phyloP scores from a whole-genome alignment of 2,329 filamentous ascomycete species.

The Beauveria bassiana region DNA sequence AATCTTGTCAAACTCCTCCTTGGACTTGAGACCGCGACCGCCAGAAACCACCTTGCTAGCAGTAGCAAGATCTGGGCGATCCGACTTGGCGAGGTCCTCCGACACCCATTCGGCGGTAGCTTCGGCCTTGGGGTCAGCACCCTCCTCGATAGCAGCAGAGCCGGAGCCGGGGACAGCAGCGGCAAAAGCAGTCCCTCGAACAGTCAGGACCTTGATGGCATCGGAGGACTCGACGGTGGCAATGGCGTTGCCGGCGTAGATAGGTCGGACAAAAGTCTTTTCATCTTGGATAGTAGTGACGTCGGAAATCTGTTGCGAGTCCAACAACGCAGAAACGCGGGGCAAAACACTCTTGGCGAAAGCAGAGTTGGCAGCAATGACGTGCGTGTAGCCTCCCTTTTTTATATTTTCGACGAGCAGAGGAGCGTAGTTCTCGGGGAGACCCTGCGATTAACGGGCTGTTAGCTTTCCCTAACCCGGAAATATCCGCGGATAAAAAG shows the following conservation, averaged over 20 bases:
- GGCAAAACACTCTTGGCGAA: slow-evolving; percentile 96
- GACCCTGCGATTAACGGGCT: slow-evolving; percentile 46
- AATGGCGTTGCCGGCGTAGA: slow-evolving; percentile 97
- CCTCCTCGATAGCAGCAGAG: slow-evolving; percentile 69
- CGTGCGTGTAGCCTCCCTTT: slow-evolving; percentile 86
- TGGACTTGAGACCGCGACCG: slow-evolving; percentile 91
- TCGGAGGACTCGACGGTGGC: slow-evolving; percentile 90
- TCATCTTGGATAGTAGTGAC: slow-evolving; percentile 80
- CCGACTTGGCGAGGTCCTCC: slow-evolving; percentile 86
- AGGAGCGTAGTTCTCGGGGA: slow-evolving; percentile 91
- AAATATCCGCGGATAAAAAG: neutral
- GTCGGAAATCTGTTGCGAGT: slow-evolving; percentile 90
- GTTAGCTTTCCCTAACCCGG: neutral
- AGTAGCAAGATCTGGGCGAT: slow-evolving; percentile 88
- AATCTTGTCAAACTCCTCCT: slow-evolving; percentile 90
- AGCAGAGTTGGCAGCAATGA: slow-evolving; percentile 83
- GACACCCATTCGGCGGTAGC: slow-evolving; percentile 80
- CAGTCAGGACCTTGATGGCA: slow-evolving; percentile 77
- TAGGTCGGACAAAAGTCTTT: slow-evolving; percentile 91
- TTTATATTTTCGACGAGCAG: slow-evolving; percentile 94
- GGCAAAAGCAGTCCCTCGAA: slow-evolving; percentile 87
- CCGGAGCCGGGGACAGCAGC: slow-evolving; percentile 64
- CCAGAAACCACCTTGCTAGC: slow-evolving; percentile 86
- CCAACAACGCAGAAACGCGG: slow-evolving; percentile 81
- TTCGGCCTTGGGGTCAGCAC: slow-evolving; percentile 72